Base-by-base conservation (phyloP, 768 basidiomycete species). In the Phallus indusiatus region DNA sequence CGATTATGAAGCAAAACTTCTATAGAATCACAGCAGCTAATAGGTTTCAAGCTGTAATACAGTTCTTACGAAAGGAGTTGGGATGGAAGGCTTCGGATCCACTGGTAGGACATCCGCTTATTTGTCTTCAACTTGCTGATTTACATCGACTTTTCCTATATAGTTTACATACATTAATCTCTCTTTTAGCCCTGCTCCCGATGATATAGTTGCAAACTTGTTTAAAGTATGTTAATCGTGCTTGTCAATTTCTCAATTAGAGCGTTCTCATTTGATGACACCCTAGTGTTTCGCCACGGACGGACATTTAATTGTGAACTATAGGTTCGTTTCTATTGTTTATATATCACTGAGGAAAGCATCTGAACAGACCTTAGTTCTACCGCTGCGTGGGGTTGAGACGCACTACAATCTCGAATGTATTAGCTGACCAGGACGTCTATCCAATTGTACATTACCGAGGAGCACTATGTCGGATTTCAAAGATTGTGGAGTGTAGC, bases 1-100 rank as follows among this genome's bases (percentile, higher is more conserved):
- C 95, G 0, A 94, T 99, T 67, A 96, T 99, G 94, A 94, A 89
- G 74, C 91, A 95, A 74, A 97, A 95, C 75, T 90, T 94, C 66
- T 97, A 93, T 83, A 95, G 94, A 78, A 94, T 97, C 67, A 93
- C 94, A 0, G 89, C 94, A 12, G 85, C 88, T 46, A 94, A 96
- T 70, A 80, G 88, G 56, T 99, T 97, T 66, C 93, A 96, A 70
- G 90, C 92, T 8, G 94, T 98, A 57, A 93, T 95, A 47, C 86
- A 90, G 67, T 96, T 98, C 70, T 69, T 98, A 71, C 74, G 94
- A 63, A 90, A 84, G 67, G 93, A 97, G 69, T 72, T 97, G 42
- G 85, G 85, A 1, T 92, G 90, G 86, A 92, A 90, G 68, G 73
- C 83, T 12, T 81, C 85, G 0, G 94, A 96, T 64, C 86, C 93